Conservation (phyloP, 352 stramenopile genomes). For the Aphanomyces stellatus region DNA sequence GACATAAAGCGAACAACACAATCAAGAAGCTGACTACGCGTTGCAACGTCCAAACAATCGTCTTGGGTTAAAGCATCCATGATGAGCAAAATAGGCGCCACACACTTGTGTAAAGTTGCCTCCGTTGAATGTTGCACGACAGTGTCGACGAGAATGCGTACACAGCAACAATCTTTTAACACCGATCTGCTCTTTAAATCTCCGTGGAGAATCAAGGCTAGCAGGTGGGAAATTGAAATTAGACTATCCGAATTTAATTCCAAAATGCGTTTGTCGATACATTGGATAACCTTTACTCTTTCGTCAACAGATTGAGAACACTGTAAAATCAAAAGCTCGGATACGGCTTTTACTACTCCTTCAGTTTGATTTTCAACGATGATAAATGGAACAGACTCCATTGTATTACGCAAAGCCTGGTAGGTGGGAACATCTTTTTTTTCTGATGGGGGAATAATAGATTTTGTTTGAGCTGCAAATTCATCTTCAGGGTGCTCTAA, state of each 20-base stretch:
- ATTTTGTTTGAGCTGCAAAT: not conserved
- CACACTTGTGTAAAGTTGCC: constrained; percentile 28
- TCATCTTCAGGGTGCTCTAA: constrained; percentile 79
- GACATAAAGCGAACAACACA: constrained; percentile 22
- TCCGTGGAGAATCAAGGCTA: constrained; percentile 61
- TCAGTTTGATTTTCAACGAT: constrained; percentile 50
- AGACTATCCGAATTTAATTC: constrained; percentile 34
- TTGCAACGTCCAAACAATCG: not conserved
- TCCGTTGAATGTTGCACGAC: constrained; percentile 21
- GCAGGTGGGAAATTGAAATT: constrained; percentile 48
- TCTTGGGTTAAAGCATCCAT: constrained; percentile 43
- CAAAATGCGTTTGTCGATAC: constrained; percentile 42
- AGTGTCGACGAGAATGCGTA: constrained; percentile 39
- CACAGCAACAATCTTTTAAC: constrained; percentile 31
- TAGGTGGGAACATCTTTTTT: not conserved
- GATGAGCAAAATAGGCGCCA: constrained; percentile 49
- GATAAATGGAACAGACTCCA: constrained; percentile 25
- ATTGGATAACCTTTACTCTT: constrained; percentile 38
- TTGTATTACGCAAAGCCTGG: not conserved
- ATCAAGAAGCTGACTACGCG: constrained; percentile 22
- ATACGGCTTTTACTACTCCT: constrained; percentile 45
- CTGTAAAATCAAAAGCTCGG: constrained; percentile 58
- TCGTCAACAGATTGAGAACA: constrained; percentile 50
- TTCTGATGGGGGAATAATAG: not conserved
- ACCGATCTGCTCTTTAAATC: constrained; percentile 34